These are phyloP conservation scores for Cryptosporidium ryanae DNA, from an alignment of 169 alveolate species.

Conservation along the genomic window DNA sequence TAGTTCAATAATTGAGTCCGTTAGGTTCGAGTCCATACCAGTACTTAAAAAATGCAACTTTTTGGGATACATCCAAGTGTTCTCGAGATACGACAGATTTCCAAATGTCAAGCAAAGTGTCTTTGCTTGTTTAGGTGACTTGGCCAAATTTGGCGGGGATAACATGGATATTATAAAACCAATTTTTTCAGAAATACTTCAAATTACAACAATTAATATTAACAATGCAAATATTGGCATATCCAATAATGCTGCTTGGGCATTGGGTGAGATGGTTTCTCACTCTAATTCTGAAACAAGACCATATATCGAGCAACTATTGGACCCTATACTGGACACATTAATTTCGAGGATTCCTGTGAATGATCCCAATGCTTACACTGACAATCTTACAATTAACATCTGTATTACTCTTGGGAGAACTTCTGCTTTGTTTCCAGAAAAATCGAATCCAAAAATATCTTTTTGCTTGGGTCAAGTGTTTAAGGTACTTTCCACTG, in stretches of 20 bases:
- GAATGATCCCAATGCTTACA: background rate
- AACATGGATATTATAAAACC: slow-evolving; percentile 41
- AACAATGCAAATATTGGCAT: slow-evolving; percentile 80
- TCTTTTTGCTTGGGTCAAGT: slow-evolving; percentile 70
- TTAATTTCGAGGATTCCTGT: slow-evolving; percentile 75
- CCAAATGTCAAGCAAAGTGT: slow-evolving; percentile 78
- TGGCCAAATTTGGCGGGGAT: slow-evolving; percentile 78
- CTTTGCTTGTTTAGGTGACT: slow-evolving; percentile 83
- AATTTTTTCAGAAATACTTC: background rate
- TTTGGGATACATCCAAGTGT: background rate
- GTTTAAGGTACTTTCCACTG: slow-evolving; percentile 76
- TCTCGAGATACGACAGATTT: slow-evolving; percentile 60
- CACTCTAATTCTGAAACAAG: slow-evolving; percentile 76
- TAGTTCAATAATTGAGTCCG: slow-evolving; percentile 73
- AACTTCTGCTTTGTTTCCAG: slow-evolving; percentile 47
- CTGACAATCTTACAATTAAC: slow-evolving; percentile 74
- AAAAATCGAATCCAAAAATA: slow-evolving; percentile 6
- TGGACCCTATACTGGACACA: slow-evolving; percentile 79
- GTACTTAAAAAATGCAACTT: slow-evolving; percentile 69
- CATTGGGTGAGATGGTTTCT: slow-evolving; percentile 85
- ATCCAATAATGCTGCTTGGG: slow-evolving; percentile 89
- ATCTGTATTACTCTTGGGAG: slow-evolving; percentile 85
- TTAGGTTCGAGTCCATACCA: slow-evolving; percentile 39
- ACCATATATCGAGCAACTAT: slow-evolving; percentile 76
- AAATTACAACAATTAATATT: slow-evolving; percentile 53